Evolutionary conservation across 345 rosid genomes (phyloP).

Genomic region (Melaleuca alternifolia): DNA sequence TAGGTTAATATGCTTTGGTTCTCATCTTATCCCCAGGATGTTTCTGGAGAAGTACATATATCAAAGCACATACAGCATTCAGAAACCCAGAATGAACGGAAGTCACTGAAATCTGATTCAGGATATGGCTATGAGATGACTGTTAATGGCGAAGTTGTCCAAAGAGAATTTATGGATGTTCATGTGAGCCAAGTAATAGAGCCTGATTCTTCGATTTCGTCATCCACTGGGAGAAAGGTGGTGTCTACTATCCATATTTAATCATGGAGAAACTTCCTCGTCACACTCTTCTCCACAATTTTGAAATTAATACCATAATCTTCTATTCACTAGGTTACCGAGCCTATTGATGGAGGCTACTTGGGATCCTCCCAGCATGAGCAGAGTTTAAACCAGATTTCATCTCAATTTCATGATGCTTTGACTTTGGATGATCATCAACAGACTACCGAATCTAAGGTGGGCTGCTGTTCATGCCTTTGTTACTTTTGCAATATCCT

Average conservation of each 20-base stretch:
- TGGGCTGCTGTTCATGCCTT: conserved; percentile 10
- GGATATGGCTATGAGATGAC: conserved; percentile 47
- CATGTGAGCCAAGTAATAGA: conserved; percentile 39
- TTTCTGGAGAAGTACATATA: conserved; percentile 35
- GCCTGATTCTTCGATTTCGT: conserved; percentile 33
- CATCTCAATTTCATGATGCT: conserved; percentile 60
- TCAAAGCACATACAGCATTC: conserved; percentile 37
- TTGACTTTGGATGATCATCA: conserved; percentile 37
- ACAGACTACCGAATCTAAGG: conserved; percentile 48
- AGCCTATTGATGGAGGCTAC: conserved; percentile 40
- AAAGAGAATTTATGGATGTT: conserved; percentile 38
- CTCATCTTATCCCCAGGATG: conserved; percentile 27
- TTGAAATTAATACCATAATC: neutral
- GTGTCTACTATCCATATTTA: conserved; percentile 9
- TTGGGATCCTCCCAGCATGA: conserved; percentile 30
- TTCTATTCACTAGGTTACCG: conserved; percentile 36
- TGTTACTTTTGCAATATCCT: neutral
- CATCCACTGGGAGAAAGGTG: conserved; percentile 54
- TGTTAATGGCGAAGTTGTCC: conserved; percentile 46
- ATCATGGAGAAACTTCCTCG: neutral
- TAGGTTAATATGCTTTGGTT: neutral
- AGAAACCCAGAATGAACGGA: conserved; percentile 44
- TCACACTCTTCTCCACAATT: neutral
- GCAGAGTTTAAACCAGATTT: conserved; percentile 46
- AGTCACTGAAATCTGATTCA: conserved; percentile 30